These are phyloP conservation scores for Aplosporella prunicola DNA, from an alignment of 2,329 filamentous ascomycete genomes.

Conservation along the genomic window DNA sequence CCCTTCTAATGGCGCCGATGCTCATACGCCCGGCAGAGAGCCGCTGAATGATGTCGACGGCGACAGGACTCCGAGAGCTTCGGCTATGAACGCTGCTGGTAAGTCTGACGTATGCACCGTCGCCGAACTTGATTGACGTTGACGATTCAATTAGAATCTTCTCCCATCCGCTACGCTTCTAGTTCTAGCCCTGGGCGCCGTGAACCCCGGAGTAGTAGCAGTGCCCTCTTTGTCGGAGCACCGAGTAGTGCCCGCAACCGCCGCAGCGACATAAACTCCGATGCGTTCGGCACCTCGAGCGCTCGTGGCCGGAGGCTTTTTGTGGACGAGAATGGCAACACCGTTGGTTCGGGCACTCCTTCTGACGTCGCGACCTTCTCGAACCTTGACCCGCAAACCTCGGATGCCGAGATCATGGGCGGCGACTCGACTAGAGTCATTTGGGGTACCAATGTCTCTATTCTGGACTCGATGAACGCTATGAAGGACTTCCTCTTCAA, in stretches of 20 bases:
- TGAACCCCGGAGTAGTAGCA: conserved; percentile 72
- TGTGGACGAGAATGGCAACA: conserved; percentile 55
- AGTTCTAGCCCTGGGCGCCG: conserved; percentile 76
- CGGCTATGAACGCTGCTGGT: conserved; percentile 54
- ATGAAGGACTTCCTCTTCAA: conserved; percentile 92
- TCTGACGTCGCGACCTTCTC: conserved; percentile 57
- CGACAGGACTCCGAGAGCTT: conserved; percentile 63
- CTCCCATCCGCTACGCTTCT: conserved; percentile 80
- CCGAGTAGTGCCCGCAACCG: conserved; percentile 51
- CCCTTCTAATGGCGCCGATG: conserved; percentile 29
- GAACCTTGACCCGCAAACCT: conserved; percentile 70
- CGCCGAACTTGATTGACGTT: too few relatives aligned
- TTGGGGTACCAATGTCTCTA: conserved; percentile 95
- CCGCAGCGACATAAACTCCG: conserved; percentile 80
- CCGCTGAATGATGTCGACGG: conserved; percentile 41
- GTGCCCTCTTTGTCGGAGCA: conserved; percentile 67
- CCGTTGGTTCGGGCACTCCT: conserved; percentile 38
- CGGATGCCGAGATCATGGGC: conserved; percentile 80
- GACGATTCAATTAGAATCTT: too few relatives aligned
- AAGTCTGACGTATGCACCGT: too few relatives aligned
- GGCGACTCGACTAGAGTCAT: conserved; percentile 75
- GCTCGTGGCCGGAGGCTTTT: conserved; percentile 49
- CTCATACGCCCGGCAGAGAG: conserved; percentile 40
- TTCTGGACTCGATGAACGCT: conserved; percentile 74
- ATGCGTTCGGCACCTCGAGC: conserved; percentile 49